A percentile compares a stretch with the other conserved stretches of the same genome.
phyloP scores from a whole-genome alignment of 148 eudicot genomes.

The Camellia lanceoleosa region DNA sequence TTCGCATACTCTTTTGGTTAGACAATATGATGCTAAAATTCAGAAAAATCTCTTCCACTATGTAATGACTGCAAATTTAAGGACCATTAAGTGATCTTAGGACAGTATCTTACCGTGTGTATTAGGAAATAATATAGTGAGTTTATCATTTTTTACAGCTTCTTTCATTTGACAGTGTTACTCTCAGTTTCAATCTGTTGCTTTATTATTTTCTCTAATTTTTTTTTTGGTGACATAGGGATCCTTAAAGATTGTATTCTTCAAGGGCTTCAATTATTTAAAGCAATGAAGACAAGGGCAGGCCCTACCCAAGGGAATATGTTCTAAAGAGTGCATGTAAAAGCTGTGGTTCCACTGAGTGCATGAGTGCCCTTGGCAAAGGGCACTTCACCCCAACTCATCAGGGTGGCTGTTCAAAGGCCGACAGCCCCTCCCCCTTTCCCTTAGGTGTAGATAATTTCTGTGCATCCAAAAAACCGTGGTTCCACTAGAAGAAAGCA shows the following conservation, averaged over 20 bases:
- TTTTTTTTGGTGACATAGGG: background rate
- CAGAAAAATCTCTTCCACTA: background rate
- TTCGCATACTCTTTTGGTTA: background rate
- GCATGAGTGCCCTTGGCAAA: no score
- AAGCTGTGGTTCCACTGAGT: conserved; percentile 6
- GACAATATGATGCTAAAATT: conserved; percentile 4
- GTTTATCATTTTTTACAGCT: background rate
- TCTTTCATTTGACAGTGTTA: background rate
- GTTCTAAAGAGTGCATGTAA: conserved; percentile 2
- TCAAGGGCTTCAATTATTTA: background rate
- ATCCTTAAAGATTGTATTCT: background rate
- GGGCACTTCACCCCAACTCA: no score
- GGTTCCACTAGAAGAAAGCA: conserved; percentile 3
- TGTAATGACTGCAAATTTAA: background rate
- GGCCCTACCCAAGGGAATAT: conserved; percentile 4
- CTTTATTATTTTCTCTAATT: background rate
- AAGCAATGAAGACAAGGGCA: background rate
- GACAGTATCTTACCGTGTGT: background rate
- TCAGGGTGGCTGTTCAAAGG: no score
- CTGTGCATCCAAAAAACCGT: background rate
- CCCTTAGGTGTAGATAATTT: no score
- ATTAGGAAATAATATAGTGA: background rate
- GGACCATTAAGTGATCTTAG: background rate
- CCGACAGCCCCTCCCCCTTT: no score
- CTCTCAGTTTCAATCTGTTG: background rate